phyloP scores from a whole-genome alignment of 768 basidiomycete genomes.

The Suillus plorans region DNA sequence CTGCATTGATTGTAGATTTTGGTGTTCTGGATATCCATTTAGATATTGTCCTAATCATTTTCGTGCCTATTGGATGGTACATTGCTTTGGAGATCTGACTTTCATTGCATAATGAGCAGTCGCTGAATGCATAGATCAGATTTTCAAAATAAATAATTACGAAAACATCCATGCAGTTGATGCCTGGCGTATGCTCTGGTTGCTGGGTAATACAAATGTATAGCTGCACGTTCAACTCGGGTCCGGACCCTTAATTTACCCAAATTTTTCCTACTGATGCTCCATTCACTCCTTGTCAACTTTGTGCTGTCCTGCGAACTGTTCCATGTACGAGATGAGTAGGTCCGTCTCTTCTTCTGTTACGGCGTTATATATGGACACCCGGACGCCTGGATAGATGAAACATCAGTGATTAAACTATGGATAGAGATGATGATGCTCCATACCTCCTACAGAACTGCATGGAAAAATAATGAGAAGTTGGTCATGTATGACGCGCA shows the following conservation, averaged over 20 bases:
- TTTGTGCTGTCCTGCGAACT: slow-evolving; percentile 39
- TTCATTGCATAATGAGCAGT: too few relatives aligned
- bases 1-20: not conserved
- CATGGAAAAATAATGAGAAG: slow-evolving; percentile 1
- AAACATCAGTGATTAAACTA: not conserved
- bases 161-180: slow-evolving; percentile 2
- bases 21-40: too few relatives aligned
- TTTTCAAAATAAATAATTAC: not conserved
- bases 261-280: not conserved
- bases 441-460: slow-evolving; percentile 56
- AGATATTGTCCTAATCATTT: too few relatives aligned
- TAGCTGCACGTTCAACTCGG: not conserved
- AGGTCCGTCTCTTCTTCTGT: slow-evolving; percentile 70
- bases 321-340: slow-evolving; percentile 57
- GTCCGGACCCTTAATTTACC: not conserved
- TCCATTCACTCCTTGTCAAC: not conserved
- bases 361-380: slow-evolving; percentile 88
- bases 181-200: not conserved
- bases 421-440: not conserved
- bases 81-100: too few relatives aligned
- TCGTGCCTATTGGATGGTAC: not conserved
- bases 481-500: not conserved
- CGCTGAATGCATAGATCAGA: too few relatives aligned
- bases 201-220: not conserved
- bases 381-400: slow-evolving; percentile 58